Evolutionary conservation across 1,284 basidiomycete genomes (phyloP), one percentile per base, ranked within the genome.

Genomic region (Trichosporon coremiiforme): DNA sequence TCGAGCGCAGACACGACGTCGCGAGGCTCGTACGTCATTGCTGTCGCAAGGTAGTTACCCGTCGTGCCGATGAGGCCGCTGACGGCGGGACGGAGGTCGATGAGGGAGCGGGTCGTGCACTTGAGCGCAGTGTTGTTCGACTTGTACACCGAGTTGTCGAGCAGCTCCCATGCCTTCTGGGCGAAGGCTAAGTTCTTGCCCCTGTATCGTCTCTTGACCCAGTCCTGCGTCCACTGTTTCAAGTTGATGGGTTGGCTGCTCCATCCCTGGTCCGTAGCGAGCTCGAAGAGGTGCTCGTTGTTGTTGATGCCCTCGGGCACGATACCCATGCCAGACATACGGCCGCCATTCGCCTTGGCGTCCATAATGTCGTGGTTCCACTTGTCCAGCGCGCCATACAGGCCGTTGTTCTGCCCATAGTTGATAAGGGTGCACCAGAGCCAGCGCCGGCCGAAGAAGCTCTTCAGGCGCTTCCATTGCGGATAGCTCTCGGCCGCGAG

Each of bases 261-360:
- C 85, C 85, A 86, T 0, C 84, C 85, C 67, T 85, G 83, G 74
- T 86, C 85, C 57, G 85, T 80, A 2, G 85, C 77, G n/a, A 85
- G 72, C 60, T 85, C 84, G 68, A 85, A 86, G 15, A 85, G 76
- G 63, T 85, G 80, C 76, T 86, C 85, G 73, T 86, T 86, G 13
- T 85, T 84, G 70, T 86, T 85, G 66, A 85, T 78, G 13, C 85
- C 85, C 67, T 86, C 85, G 68, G 83, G 83, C 0, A 84, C 84
- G 70, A 86, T 73, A 1, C 85, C 85, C 70, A 84, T 77, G 8
- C 85, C 85, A 62, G 66, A 29, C 20, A 72, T 29, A 15, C 63
- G 68, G 36, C 64, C 69, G 5, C 60, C 64, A 10, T 38, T 66
- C 3, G 31, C 36, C 33, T 38, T 36, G 10, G 72, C 67, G 10